Evolutionary conservation across 148 eudicot species (phyloP).

Genomic region (Silene latifolia): DNA sequence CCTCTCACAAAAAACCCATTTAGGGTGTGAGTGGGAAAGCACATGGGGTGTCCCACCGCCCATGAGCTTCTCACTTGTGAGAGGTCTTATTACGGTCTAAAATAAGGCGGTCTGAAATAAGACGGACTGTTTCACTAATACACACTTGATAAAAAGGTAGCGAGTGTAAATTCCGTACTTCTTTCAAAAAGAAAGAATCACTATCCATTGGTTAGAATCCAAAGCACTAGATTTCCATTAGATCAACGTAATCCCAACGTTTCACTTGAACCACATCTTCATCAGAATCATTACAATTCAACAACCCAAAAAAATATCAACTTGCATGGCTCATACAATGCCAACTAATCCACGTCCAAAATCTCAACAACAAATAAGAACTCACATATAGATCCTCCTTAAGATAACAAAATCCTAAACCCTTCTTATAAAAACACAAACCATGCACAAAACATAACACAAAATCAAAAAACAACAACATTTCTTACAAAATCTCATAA

Average conservation of each 20-base stretch:
- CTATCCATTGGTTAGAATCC: too few relatives aligned
- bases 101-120: too few relatives aligned
- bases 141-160: too few relatives aligned
- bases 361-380: constrained; percentile 24
- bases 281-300: neutral
- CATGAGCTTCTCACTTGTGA: too few relatives aligned
- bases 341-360: constrained; percentile 20
- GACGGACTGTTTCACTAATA: too few relatives aligned
- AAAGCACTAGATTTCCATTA: too few relatives aligned
- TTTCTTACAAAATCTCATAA: neutral
- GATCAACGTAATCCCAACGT: constrained; percentile 8
- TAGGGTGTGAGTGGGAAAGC: too few relatives aligned
- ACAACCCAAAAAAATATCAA: neutral
- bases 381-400: constrained; percentile 15
- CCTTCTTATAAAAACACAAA: neutral
- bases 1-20: too few relatives aligned
- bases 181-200: too few relatives aligned
- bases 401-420: constrained; percentile 18
- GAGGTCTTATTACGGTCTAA: too few relatives aligned
- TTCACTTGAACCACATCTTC: constrained; percentile 5
- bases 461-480: neutral
- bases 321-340: constrained; percentile 21
- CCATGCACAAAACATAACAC: neutral
- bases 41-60: too few relatives aligned
- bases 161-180: too few relatives aligned